Evolutionary conservation across 179 eudicot genomes (phyloP).

Genomic region (Spinacia oleracea): DNA sequence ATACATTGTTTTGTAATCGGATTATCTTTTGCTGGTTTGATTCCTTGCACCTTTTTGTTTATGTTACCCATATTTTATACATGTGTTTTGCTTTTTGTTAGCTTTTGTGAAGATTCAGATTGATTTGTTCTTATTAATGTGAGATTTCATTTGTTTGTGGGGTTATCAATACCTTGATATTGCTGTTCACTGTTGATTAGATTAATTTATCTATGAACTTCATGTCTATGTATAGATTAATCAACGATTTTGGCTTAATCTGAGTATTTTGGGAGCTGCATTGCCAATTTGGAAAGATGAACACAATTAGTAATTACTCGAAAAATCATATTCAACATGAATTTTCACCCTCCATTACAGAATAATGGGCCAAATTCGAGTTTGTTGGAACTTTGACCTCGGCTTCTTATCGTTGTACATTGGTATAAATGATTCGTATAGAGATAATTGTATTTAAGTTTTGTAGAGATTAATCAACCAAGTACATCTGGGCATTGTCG

Average conservation of each 20-base stretch:
- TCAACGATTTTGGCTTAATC: not conserved
- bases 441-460: not conserved
- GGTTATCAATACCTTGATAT: not conserved
- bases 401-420: no score
- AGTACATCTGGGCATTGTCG: no score
- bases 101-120: not conserved
- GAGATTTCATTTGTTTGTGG: not conserved
- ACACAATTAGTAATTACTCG: not conserved
- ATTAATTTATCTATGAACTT: not conserved
- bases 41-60: no score
- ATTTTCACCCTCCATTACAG: not conserved
- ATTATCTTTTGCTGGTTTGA: no score
- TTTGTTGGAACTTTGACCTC: no score
- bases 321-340: not conserved
- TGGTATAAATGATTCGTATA: not conserved
- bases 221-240: not conserved
- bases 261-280: not conserved
- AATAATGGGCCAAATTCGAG: not conserved
- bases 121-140: not conserved
- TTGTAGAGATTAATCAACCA: not conserved
- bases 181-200: not conserved
- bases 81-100: not conserved
- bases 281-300: not conserved
- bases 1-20: no score
- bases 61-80: no score